Conservation (phyloP, 768 basidiomycete genomes). For the Tylopilus vinaceipallidus region DNA sequence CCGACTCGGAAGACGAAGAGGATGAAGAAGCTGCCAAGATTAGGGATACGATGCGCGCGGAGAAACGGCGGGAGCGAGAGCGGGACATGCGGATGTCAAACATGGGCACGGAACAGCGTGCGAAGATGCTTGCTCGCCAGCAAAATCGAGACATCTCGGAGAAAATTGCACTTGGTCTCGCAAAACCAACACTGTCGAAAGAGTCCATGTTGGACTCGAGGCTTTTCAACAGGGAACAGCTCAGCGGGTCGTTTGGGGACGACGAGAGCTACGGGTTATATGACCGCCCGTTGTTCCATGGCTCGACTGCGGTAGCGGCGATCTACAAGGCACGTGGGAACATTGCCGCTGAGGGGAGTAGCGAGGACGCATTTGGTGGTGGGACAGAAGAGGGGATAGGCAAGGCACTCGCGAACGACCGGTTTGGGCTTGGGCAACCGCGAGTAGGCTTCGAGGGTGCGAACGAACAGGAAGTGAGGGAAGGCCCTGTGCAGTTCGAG, state of each 20-base stretch:
- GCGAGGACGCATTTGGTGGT: conserved; percentile 90
- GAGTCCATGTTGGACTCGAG: conserved; percentile 97
- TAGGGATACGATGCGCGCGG: conserved; percentile 86
- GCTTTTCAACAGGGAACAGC: conserved; percentile 94
- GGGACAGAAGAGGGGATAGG: conserved; percentile 95
- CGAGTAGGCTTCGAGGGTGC: conserved; percentile 91
- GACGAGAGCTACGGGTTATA: conserved; percentile 95
- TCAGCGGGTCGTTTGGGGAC: conserved; percentile 78
- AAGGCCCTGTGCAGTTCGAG: conserved; percentile 98
- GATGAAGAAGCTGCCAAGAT: conserved; percentile 85
- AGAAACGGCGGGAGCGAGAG: conserved; percentile 92
- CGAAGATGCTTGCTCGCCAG: conserved; percentile 92
- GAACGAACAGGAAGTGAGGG: conserved; percentile 74
- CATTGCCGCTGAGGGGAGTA: conserved; percentile 62
- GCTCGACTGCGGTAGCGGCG: conserved; percentile 96
- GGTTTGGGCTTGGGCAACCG: conserved; percentile 86
- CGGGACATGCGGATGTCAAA: conserved; percentile 98
- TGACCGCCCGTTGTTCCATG: conserved; percentile 93
- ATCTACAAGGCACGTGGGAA: conserved; percentile 96
- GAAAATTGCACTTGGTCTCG: conserved; percentile 96
- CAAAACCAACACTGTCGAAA: conserved; percentile 94
- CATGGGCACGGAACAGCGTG: conserved; percentile 96
- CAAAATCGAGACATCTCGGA: conserved; percentile 99
- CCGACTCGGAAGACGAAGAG: conserved; percentile 54
- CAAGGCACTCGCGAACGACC: conserved; percentile 87